These are phyloP conservation scores for Bassia scoparia DNA, from an alignment of 148 eudicot species.

Conservation along the genomic window DNA sequence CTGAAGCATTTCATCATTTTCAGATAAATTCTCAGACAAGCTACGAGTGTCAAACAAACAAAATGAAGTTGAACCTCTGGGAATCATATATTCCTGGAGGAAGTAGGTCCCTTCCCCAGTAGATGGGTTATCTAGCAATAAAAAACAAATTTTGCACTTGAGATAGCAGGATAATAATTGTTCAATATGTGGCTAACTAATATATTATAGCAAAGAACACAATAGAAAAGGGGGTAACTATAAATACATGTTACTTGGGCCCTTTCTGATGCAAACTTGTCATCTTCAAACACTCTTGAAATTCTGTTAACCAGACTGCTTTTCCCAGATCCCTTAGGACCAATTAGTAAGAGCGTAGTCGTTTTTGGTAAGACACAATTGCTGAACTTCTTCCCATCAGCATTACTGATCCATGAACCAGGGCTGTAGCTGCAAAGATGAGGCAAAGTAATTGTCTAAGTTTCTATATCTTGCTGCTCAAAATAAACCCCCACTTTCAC, in stretches of 20 bases:
- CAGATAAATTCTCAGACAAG: constrained; percentile 44
- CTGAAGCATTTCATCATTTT: constrained; percentile 47
- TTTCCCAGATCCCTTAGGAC: constrained; percentile 83
- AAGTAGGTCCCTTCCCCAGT: constrained; percentile 65
- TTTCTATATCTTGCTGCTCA: neutral
- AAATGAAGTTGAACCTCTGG: constrained; percentile 51
- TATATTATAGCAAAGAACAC: neutral
- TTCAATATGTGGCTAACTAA: neutral
- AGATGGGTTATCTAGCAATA: constrained; percentile 41
- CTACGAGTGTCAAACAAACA: constrained; percentile 86
- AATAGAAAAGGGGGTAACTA: constrained; percentile 11
- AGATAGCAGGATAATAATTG: neutral
- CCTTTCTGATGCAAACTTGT: constrained; percentile 62
- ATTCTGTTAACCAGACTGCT: constrained; percentile 81
- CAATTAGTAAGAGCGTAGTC: constrained; percentile 60
- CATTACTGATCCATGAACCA: constrained; percentile 66
- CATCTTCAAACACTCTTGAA: constrained; percentile 68
- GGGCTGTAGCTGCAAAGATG: constrained; percentile 58
- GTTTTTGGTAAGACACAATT: constrained; percentile 54
- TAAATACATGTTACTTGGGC: constrained; percentile 82
- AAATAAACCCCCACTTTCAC: neutral
- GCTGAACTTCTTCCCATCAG: constrained; percentile 34
- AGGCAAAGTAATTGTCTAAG: neutral
- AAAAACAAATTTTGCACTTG: neutral
- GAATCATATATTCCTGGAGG: constrained; percentile 69